Conservation (phyloP, 805 yeast species). For the Monosporozyma yasuniensis region DNA sequence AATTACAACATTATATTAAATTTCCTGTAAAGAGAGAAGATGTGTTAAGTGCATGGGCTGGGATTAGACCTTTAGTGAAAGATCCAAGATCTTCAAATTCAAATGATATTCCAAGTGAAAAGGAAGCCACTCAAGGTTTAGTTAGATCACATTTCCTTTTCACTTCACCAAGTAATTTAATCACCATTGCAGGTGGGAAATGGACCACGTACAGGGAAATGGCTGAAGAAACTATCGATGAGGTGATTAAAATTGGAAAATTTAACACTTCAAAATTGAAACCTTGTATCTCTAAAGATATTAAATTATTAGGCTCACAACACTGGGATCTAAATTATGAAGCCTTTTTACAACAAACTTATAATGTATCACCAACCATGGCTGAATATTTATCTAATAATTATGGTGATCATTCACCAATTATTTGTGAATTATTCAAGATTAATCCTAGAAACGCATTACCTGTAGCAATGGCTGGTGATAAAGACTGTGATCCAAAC, state of each 20-base stretch:
- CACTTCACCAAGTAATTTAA: constrained; percentile 61
- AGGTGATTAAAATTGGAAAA: constrained; percentile 44
- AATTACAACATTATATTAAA: constrained; percentile 80
- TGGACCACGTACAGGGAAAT: constrained; percentile 98
- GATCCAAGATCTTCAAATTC: constrained; percentile 53
- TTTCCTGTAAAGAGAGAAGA: constrained; percentile 85
- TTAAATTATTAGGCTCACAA: constrained; percentile 71
- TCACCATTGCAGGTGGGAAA: constrained; percentile 93
- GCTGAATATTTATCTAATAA: constrained; percentile 77
- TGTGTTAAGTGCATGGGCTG: constrained; percentile 93
- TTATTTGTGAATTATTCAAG: constrained; percentile 52
- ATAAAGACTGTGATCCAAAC: constrained; percentile 14
- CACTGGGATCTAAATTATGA: constrained; percentile 64
- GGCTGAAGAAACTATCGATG: constrained; percentile 90
- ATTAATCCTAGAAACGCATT: constrained; percentile 46
- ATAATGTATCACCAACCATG: constrained; percentile 54
- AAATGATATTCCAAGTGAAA: constrained; percentile 26
- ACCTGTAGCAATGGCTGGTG: constrained; percentile 42
- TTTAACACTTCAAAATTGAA: constrained; percentile 29
- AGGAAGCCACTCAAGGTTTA: constrained; percentile 63
- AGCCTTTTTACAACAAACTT: constrained; percentile 74
- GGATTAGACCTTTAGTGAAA: constrained; percentile 88
- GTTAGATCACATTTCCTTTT: constrained; percentile 84
- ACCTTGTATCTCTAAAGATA: constrained; percentile 35
- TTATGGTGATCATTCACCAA: constrained; percentile 84